Conservation (phyloP, 2,329 filamentous ascomycete genomes). For the Diaporthe longicolla region DNA sequence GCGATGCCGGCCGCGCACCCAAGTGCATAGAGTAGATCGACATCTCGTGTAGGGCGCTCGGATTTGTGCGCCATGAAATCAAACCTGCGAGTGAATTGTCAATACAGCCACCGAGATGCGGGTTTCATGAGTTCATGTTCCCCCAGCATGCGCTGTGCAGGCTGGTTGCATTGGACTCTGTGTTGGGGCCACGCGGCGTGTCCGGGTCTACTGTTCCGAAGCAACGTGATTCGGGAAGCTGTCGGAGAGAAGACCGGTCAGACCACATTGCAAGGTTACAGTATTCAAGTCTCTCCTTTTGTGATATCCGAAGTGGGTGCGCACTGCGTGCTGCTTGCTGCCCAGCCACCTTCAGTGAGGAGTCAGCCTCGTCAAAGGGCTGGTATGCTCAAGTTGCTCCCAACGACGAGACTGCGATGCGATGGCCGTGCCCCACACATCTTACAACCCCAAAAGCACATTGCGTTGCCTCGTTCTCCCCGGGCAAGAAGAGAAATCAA, state of each 20-base stretch:
- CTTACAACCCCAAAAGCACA: no score
- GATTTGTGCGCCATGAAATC: not conserved
- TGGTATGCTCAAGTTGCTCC: not conserved
- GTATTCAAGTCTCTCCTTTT: no score
- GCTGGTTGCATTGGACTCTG: not conserved
- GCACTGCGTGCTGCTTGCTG: not conserved
- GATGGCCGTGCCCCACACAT: no score
- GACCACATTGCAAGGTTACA: conserved; percentile 18
- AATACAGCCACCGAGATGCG: not conserved
- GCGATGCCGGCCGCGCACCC: not conserved
- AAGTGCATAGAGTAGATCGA: not conserved
- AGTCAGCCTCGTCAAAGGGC: not conserved
- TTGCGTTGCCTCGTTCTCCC: no score
- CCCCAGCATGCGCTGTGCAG: not conserved
- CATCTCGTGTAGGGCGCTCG: no score
- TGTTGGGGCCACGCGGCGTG: conserved; percentile 1
- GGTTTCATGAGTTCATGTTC: not conserved
- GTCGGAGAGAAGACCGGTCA: conserved; percentile 6
- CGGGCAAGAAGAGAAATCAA: no score
- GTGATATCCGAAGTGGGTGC: not conserved
- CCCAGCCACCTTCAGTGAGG: not conserved
- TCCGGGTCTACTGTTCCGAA: not conserved
- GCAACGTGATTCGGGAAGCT: conserved; percentile 3
- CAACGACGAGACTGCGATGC: no score
- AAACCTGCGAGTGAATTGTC: not conserved